Conservation (phyloP, 495 filamentous ascomycete species). For the Tuber borchii region DNA sequence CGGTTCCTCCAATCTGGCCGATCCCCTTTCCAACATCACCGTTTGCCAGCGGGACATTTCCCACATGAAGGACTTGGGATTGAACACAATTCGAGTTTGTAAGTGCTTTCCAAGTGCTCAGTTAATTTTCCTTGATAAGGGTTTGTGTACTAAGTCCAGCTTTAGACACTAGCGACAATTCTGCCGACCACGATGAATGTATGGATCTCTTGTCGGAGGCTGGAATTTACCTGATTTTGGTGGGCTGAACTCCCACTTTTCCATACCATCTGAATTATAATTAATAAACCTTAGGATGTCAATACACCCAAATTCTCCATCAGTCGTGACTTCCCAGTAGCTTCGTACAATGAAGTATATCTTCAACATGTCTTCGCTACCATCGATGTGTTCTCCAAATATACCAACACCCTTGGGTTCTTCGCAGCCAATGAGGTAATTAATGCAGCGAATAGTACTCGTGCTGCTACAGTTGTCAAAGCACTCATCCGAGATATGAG, state of each 20-base stretch:
- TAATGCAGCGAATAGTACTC: slow-evolving; percentile 70
- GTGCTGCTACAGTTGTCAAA: slow-evolving; percentile 80
- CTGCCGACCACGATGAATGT: slow-evolving; percentile 70
- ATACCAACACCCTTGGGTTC: slow-evolving; percentile 85
- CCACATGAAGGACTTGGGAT: slow-evolving; percentile 73
- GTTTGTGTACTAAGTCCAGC: slow-evolving; percentile 13
- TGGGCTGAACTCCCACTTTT: slow-evolving; percentile 36
- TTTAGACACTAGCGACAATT: slow-evolving; percentile 76
- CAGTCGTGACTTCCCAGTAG: slow-evolving; percentile 65
- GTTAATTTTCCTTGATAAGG: not conserved
- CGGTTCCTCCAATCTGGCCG: slow-evolving; percentile 66
- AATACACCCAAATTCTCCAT: slow-evolving; percentile 74
- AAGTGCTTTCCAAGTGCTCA: slow-evolving; percentile 4
- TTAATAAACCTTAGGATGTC: slow-evolving; percentile 44
- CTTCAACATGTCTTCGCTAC: slow-evolving; percentile 91
- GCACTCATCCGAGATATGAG: slow-evolving; percentile 87
- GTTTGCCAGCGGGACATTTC: slow-evolving; percentile 76
- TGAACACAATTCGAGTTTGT: slow-evolving; percentile 86
- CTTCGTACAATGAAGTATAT: slow-evolving; percentile 87
- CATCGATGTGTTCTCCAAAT: slow-evolving; percentile 78
- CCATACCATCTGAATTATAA: not conserved
- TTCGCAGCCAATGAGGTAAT: slow-evolving; percentile 97
- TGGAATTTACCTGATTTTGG: slow-evolving; percentile 86
- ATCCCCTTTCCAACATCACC: slow-evolving; percentile 62
- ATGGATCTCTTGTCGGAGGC: slow-evolving; percentile 75